phyloP scores from a whole-genome alignment of 177 flowering plant species.

The Vitis hybrid region DNA sequence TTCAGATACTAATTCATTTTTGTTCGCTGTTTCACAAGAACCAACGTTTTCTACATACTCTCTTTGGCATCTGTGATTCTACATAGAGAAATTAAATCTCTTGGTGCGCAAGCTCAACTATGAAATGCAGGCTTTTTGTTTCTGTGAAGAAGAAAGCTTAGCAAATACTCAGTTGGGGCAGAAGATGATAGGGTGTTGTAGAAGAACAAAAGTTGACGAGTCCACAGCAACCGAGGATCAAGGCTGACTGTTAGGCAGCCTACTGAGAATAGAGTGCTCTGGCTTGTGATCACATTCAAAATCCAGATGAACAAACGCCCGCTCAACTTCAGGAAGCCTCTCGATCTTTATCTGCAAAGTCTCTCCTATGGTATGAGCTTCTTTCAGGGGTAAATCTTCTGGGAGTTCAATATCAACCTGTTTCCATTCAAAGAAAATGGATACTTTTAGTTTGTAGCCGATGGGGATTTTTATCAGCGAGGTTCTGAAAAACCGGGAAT shows the following conservation, averaged over 20 bases:
- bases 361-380: slow-evolving; percentile 60
- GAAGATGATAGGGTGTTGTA: neutral
- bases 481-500: no score
- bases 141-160: no score
- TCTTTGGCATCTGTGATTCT: no score
- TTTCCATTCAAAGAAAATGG: no score
- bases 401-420: slow-evolving; percentile 97
- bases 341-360: slow-evolving; percentile 50
- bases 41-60: no score
- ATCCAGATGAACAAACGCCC: slow-evolving; percentile 67
- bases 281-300: slow-evolving; percentile 57
- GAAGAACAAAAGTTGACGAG: neutral
- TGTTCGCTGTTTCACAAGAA: no score
- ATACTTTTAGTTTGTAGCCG: no score
- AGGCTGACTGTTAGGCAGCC: slow-evolving; percentile 31
- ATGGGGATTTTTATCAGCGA: no score
- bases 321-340: slow-evolving; percentile 58
- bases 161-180: neutral
- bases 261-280: slow-evolving; percentile 40
- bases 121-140: no score
- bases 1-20: no score
- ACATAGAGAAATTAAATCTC: no score
- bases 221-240: neutral
- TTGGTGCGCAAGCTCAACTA: no score
- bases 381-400: slow-evolving; percentile 80